phyloP scores from a whole-genome alignment of 306 rosid species.

The Bauhinia variegata region DNA sequence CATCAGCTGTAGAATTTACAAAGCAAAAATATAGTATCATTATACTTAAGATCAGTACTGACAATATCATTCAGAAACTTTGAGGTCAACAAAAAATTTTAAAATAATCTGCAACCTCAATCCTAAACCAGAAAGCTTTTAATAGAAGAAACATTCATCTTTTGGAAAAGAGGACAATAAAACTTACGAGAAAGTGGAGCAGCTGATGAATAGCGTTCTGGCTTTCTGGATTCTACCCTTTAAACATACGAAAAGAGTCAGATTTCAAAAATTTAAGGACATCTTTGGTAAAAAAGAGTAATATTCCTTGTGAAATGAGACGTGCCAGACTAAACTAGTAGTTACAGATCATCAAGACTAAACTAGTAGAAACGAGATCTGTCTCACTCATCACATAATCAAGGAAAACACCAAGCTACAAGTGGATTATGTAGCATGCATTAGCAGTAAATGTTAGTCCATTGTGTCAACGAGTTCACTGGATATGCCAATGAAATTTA shows the following conservation, averaged over 20 bases:
- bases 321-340: no score
- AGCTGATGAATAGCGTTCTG: conserved; percentile 95
- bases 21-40: conserved; percentile 24
- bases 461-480: conserved; percentile 13
- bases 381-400: background rate
- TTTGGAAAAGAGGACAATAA: conserved; percentile 30
- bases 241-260: conserved; percentile 54
- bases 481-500: background rate
- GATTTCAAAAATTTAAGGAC: conserved; percentile 33
- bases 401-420: conserved; percentile 15
- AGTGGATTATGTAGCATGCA: conserved; percentile 12
- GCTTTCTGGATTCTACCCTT: conserved; percentile 98
- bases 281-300: background rate
- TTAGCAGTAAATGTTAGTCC: conserved; percentile 21
- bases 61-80: conserved; percentile 19
- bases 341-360: no score
- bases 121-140: conserved; percentile 2
- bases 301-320: background rate
- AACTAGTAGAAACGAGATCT: no score
- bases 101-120: conserved; percentile 8
- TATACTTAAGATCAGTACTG: conserved; percentile 7
- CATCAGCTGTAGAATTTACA: conserved; percentile 71
- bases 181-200: conserved; percentile 97
- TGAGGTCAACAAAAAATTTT: conserved; percentile 22
- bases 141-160: conserved; percentile 1